phyloP scores from a whole-genome alignment of 805 yeast species.

The Spathaspora boniae region DNA sequence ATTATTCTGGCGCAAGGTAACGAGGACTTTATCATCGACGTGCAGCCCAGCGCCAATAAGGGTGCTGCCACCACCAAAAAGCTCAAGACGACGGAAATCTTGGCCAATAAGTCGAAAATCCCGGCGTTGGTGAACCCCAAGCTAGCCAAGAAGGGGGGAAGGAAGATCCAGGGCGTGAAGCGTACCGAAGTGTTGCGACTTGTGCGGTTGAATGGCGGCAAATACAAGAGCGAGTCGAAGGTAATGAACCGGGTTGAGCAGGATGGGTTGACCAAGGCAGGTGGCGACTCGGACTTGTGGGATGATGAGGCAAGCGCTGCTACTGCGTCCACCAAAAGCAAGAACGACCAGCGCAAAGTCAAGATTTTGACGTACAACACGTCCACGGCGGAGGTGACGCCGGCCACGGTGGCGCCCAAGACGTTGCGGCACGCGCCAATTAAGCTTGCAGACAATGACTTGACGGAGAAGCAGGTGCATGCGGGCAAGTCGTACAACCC shows the following conservation, averaged over 20 bases:
- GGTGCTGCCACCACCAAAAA: conserved; percentile 37
- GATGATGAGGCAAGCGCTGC: conserved; percentile 17
- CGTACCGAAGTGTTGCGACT: conserved; percentile 61
- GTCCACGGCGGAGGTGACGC: conserved; percentile 15
- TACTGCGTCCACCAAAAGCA: conserved; percentile 19
- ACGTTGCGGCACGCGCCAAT: conserved; percentile 54
- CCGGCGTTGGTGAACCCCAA: conserved; percentile 45
- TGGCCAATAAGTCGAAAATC: conserved; percentile 70
- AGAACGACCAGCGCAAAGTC: conserved; percentile 9
- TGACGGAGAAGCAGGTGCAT: conserved; percentile 47
- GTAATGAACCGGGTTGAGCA: conserved; percentile 40
- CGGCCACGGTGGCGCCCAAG: conserved; percentile 39
- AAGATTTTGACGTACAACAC: conserved; percentile 10
- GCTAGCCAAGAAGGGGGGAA: conserved; percentile 4
- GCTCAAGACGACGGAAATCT: conserved; percentile 64
- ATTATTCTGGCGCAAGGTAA: conserved; percentile 51
- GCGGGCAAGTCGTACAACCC: conserved; percentile 96
- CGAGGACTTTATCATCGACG: conserved; percentile 58
- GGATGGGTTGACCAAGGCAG: conserved; percentile 57
- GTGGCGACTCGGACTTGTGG: conserved; percentile 65
- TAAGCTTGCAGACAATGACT: conserved; percentile 47
- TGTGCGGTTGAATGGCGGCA: conserved; percentile 69
- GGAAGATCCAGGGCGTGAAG: conserved; percentile 56
- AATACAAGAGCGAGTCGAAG: conserved; percentile 11
- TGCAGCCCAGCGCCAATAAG: conserved; percentile 46